These are phyloP conservation scores for Nakazawaea siamensis DNA, from an alignment of 805 yeast species.

Conservation along the genomic window DNA sequence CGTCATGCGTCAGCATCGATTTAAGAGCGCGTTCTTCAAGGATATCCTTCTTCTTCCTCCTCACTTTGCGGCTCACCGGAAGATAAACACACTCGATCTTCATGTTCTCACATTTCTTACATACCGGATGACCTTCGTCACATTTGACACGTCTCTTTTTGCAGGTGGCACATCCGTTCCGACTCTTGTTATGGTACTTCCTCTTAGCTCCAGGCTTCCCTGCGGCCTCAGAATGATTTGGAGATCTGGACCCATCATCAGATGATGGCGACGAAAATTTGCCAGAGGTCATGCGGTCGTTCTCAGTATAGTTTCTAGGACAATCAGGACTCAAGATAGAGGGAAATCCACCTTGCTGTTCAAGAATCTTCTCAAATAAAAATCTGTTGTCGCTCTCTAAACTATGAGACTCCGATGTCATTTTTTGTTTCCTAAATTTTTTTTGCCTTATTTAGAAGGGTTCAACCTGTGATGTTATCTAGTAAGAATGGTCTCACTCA, in stretches of 20 bases:
- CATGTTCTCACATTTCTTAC: slow-evolving; percentile 74
- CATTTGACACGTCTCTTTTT: slow-evolving; percentile 87
- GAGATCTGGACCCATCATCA: slow-evolving; percentile 2
- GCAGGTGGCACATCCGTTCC: slow-evolving; percentile 86
- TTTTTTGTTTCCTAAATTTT: not conserved
- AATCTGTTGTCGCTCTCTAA: too few species aligned
- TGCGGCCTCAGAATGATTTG: not conserved
- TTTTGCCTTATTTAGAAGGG: too few species aligned
- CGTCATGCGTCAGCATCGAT: not conserved
- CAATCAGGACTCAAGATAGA: too few species aligned
- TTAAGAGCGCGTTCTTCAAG: slow-evolving; percentile 5
- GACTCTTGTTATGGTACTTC: slow-evolving; percentile 81
- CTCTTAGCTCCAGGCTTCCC: slow-evolving; percentile 24
- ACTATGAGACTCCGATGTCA: too few species aligned
- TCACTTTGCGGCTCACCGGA: slow-evolving; percentile 9
- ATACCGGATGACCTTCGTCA: slow-evolving; percentile 76
- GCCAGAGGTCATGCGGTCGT: not conserved
- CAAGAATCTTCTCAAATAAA: slow-evolving; percentile 3
- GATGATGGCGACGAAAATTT: slow-evolving; percentile 2
- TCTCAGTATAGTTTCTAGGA: too few species aligned
- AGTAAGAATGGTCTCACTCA: too few species aligned
- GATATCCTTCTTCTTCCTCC: slow-evolving; percentile 11
- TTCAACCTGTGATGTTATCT: too few species aligned
- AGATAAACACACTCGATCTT: slow-evolving; percentile 68
- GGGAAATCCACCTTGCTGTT: slow-evolving; percentile 8